Conservation (phyloP, 2,329 filamentous ascomycete genomes). For the Thelonectria olida region DNA sequence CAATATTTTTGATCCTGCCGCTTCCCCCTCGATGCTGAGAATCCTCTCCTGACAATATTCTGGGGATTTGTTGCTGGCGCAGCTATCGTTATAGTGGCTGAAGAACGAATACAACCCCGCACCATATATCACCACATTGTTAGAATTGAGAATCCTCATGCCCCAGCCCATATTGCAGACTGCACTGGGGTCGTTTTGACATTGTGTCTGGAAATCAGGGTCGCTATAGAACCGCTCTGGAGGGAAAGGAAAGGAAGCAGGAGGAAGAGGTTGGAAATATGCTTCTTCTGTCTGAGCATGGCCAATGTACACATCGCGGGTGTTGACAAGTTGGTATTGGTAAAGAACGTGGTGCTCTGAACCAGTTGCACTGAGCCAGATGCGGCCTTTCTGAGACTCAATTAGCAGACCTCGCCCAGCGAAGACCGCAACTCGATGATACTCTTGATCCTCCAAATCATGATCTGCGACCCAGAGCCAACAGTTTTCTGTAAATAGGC, state of each 20-base stretch:
- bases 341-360: slow-evolving; percentile 74
- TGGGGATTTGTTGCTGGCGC: slow-evolving; percentile 52
- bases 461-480: slow-evolving; percentile 63
- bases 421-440: slow-evolving; percentile 61
- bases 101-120: slow-evolving; percentile 76
- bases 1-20: slow-evolving; percentile 33
- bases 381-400: slow-evolving; percentile 46
- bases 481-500: slow-evolving; percentile 54
- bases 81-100: slow-evolving; percentile 65
- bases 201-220: slow-evolving; percentile 34
- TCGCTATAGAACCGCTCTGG: slow-evolving; percentile 47
- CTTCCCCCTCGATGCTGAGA: slow-evolving; percentile 40
- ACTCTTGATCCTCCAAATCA: slow-evolving; percentile 60
- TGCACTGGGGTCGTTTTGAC: slow-evolving; percentile 54
- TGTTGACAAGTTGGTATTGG: slow-evolving; percentile 72
- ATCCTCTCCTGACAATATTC: slow-evolving; percentile 59
- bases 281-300: slow-evolving; percentile 76
- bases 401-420: slow-evolving; percentile 61
- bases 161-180: slow-evolving; percentile 71
- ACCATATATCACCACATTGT: slow-evolving; percentile 67
- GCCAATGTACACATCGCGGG: slow-evolving; percentile 69
- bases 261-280: slow-evolving; percentile 75
- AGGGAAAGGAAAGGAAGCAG: slow-evolving; percentile 65
- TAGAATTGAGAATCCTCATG: slow-evolving; percentile 66
- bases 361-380: slow-evolving; percentile 72